These are phyloP conservation scores for Coemansia sp. DNA, from an alignment of 192 early-diverging fungal species.

Conservation along the genomic window DNA sequence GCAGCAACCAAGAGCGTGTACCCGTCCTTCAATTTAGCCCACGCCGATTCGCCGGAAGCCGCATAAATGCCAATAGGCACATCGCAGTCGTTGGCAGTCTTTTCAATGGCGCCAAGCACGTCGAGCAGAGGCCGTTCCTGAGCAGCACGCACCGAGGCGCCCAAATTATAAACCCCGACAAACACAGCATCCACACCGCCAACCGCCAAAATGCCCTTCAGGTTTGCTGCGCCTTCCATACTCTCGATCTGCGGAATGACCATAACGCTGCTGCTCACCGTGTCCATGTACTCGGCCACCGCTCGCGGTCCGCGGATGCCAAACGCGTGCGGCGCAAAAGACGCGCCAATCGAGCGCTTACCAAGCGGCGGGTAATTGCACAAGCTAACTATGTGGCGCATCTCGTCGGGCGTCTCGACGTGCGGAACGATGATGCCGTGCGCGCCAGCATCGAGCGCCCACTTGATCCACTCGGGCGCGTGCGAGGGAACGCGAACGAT, in stretches of 20 bases:
- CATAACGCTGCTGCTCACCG: constrained; percentile 35
- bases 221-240: constrained; percentile 41
- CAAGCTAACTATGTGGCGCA: constrained; percentile 25
- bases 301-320: constrained; percentile 40
- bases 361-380: constrained; percentile 51
- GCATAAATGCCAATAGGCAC: constrained; percentile 54
- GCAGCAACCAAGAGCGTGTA: constrained; percentile 55
- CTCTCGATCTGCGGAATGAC: constrained; percentile 57
- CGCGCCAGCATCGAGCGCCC: constrained; percentile 56
- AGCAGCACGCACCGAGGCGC: constrained; percentile 27
- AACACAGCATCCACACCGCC: constrained; percentile 51
- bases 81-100: constrained; percentile 27
- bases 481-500: constrained; percentile 57
- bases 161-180: constrained; percentile 42
- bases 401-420: constrained; percentile 51
- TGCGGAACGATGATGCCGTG: constrained; percentile 52
- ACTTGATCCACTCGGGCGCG: constrained; percentile 52
- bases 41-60: constrained; percentile 34
- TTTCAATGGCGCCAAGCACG: constrained; percentile 29
- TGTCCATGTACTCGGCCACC: constrained; percentile 36
- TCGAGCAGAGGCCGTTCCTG: constrained; percentile 35
- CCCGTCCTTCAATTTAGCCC: constrained; percentile 26
- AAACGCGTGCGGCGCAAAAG: constrained; percentile 38
- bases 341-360: constrained; percentile 44
- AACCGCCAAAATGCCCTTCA: constrained; percentile 33